phyloP scores from a whole-genome alignment of 1,284 basidiomycete genomes.

The Ceratobasidium sp. region DNA sequence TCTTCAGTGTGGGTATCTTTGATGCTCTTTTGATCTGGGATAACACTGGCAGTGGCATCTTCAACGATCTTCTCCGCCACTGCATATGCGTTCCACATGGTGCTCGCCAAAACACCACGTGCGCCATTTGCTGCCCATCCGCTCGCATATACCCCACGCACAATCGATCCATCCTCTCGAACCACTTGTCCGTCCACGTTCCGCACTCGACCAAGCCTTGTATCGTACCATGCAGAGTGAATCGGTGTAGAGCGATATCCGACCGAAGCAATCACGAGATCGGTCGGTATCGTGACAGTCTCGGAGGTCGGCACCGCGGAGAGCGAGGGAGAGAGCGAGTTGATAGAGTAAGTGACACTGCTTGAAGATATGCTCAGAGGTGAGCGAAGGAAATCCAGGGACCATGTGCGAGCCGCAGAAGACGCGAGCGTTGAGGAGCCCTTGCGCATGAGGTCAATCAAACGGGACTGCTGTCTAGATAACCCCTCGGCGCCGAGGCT shows the following conservation, averaged over 20 bases:
- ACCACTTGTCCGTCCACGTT: slow-evolving; percentile 52
- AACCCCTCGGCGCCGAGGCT: slow-evolving; percentile 51
- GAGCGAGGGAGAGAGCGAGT: slow-evolving; percentile 57
- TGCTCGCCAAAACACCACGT: slow-evolving; percentile 89
- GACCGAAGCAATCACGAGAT: slow-evolving; percentile 86
- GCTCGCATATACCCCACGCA: slow-evolving; percentile 68
- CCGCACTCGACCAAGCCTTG: slow-evolving; percentile 62
- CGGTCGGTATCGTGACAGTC: slow-evolving; percentile 63
- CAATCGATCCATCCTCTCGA: slow-evolving; percentile 45
- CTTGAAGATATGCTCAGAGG: slow-evolving; percentile 59
- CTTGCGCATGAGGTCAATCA: slow-evolving; percentile 70
- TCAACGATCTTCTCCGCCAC: slow-evolving; percentile 74
- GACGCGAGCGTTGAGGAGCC: slow-evolving; percentile 62
- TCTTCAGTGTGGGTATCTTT: slow-evolving; percentile 53
- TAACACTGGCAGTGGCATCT: slow-evolving; percentile 52
- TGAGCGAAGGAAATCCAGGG: slow-evolving; percentile 80
- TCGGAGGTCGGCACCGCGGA: slow-evolving; percentile 69
- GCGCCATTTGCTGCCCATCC: slow-evolving; percentile 96
- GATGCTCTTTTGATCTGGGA: slow-evolving; percentile 45
- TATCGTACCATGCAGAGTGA: slow-evolving; percentile 58
- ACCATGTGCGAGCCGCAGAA: slow-evolving; percentile 66
- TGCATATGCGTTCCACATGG: slow-evolving; percentile 91
- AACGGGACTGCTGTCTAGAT: slow-evolving; percentile 71
- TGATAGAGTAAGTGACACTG: slow-evolving; percentile 51
- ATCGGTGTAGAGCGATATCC: slow-evolving; percentile 71